Evolutionary conservation across 129 eudicot genomes (phyloP).

Genomic region (Heracleum sosnowskyi): DNA sequence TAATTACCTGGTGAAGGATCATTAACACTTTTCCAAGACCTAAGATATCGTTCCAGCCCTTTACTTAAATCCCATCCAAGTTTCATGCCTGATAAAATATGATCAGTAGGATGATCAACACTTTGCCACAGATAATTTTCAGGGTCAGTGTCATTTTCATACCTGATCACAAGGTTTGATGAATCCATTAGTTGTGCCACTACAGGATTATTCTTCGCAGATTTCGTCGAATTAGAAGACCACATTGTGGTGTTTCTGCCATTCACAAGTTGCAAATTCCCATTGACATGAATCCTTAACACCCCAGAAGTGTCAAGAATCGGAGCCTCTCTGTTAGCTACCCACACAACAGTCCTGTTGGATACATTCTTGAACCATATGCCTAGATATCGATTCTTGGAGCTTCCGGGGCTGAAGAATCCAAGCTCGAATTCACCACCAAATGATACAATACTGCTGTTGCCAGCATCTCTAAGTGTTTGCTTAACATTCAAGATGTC

Average conservation of each 20-base stretch:
- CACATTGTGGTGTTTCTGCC: slow-evolving; percentile 12
- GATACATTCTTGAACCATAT: slow-evolving; percentile 11
- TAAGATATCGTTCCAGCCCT: slow-evolving; percentile 11
- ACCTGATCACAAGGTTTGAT: slow-evolving; percentile 27
- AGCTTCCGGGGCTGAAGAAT: slow-evolving; percentile 10
- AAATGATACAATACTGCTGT: not conserved
- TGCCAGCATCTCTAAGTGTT: slow-evolving; percentile 3
- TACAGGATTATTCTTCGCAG: not conserved
- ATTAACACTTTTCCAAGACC: slow-evolving; percentile 24
- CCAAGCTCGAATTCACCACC: slow-evolving; percentile 4
- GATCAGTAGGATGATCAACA: slow-evolving; percentile 24
- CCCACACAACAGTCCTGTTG: slow-evolving; percentile 23
- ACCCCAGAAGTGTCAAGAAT: slow-evolving; percentile 19
- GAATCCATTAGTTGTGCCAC: slow-evolving; percentile 20
- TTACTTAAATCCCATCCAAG: slow-evolving; percentile 24
- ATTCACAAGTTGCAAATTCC: slow-evolving; percentile 12
- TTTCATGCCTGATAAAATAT: slow-evolving; percentile 27
- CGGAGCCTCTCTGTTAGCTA: slow-evolving; percentile 30
- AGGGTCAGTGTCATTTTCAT: slow-evolving; percentile 7
- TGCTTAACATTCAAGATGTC: slow-evolving; percentile 5
- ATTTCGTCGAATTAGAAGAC: slow-evolving; percentile 21
- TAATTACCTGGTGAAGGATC: slow-evolving; percentile 26
- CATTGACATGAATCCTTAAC: slow-evolving; percentile 10
- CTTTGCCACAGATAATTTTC: slow-evolving; percentile 24
- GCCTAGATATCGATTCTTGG: slow-evolving; percentile 6